Conservation (phyloP, 495 filamentous ascomycete genomes). For the Astrothelium subdiscretum region DNA sequence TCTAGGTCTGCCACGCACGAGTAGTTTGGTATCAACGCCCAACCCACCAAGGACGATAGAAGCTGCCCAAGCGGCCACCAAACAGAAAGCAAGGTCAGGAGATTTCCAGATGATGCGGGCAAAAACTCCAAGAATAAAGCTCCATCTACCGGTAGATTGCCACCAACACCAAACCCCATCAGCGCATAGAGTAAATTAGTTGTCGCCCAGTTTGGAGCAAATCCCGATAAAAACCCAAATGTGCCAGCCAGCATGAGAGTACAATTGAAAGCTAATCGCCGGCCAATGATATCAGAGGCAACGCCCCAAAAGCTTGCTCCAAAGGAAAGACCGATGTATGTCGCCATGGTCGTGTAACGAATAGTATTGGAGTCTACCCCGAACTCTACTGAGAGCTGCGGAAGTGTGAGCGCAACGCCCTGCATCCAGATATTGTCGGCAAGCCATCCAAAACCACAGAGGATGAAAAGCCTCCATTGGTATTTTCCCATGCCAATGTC, state of each 20-base stretch:
- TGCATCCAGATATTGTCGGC: slow-evolving; percentile 20
- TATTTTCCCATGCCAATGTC: slow-evolving; percentile 23
- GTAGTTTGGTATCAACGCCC: slow-evolving; percentile 46
- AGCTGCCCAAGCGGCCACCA: slow-evolving; percentile 52
- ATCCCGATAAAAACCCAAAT: slow-evolving; percentile 39
- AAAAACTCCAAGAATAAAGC: slow-evolving; percentile 51
- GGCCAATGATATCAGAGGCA: slow-evolving; percentile 45
- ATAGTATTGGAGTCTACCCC: slow-evolving; percentile 36
- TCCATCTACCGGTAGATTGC: slow-evolving; percentile 40
- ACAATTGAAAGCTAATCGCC: slow-evolving; percentile 47
- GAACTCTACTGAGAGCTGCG: slow-evolving; percentile 40
- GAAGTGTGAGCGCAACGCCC: slow-evolving; percentile 46
- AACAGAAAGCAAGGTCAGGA: slow-evolving; percentile 46
- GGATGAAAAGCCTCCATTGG: slow-evolving; percentile 19
- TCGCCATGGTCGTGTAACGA: slow-evolving; percentile 44
- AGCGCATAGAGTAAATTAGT: slow-evolving; percentile 37
- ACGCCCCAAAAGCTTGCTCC: slow-evolving; percentile 50
- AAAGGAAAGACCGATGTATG: slow-evolving; percentile 45
- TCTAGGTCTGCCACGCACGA: slow-evolving; percentile 29
- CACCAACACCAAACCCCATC: slow-evolving; percentile 47
- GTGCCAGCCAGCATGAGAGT: slow-evolving; percentile 42
- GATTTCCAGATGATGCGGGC: slow-evolving; percentile 39
- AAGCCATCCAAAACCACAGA: slow-evolving; percentile 22
- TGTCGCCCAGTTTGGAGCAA: slow-evolving; percentile 42
- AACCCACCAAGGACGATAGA: slow-evolving; percentile 38